phyloP scores from a whole-genome alignment of 2,329 filamentous ascomycete genomes.

The Pseudonectria foliicola region DNA sequence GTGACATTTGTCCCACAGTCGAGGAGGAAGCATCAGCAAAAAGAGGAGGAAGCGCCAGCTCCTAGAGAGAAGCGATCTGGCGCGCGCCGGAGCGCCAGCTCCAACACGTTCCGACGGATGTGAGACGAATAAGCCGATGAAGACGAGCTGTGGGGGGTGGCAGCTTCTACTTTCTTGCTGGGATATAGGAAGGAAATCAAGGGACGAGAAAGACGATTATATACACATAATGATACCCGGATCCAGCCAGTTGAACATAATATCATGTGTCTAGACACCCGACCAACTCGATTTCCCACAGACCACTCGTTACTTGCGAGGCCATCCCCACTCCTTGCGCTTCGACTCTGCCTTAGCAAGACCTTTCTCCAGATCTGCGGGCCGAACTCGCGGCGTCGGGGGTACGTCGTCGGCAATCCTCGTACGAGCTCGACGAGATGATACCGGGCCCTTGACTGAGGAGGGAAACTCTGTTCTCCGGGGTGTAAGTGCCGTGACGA shows the following conservation, averaged over 20 bases:
- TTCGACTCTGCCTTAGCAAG: conserved; percentile 32
- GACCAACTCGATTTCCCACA: not conserved
- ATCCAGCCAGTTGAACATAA: conserved; percentile 19
- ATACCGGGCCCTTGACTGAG: conserved; percentile 41
- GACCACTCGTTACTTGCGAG: conserved; percentile 8
- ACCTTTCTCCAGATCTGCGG: conserved; percentile 55
- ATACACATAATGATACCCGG: conserved; percentile 26
- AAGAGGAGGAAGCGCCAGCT: conserved; percentile 24
- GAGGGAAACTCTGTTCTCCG: conserved; percentile 53
- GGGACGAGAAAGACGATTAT: conserved; percentile 18
- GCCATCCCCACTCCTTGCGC: conserved; percentile 24
- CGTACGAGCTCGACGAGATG: conserved; percentile 31
- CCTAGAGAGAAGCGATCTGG: conserved; percentile 29
- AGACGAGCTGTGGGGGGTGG: conserved; percentile 15
- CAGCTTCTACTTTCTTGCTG: conserved; percentile 16
- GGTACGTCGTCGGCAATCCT: conserved; percentile 48
- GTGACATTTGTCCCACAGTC: conserved; percentile 65
- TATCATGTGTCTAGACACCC: not conserved
- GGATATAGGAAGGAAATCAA: conserved; percentile 16
- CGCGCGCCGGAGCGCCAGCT: conserved; percentile 63
- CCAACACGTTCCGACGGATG: conserved; percentile 66
- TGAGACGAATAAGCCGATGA: conserved; percentile 28
- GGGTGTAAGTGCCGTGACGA: conserved; percentile 56
- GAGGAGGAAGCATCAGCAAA: conserved; percentile 41
- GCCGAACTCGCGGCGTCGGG: conserved; percentile 48